phyloP scores from a whole-genome alignment of 2,329 filamentous ascomycete species.

The Aspergillus latus region DNA sequence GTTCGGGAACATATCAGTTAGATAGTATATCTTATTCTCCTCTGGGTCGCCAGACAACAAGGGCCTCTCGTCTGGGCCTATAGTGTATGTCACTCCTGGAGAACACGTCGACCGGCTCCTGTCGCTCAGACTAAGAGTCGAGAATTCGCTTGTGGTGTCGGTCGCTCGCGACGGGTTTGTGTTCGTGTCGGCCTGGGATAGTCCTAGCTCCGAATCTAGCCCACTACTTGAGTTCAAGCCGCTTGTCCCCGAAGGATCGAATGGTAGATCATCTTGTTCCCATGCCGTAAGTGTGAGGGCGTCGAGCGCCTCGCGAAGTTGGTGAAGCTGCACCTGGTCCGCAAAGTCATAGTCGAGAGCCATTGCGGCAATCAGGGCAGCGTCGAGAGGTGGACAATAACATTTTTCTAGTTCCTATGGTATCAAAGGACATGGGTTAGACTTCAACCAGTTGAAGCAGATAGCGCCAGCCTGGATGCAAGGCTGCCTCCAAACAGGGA shows the following conservation, averaged over 20 bases:
- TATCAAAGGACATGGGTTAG: background rate
- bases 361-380: constrained; percentile 74
- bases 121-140: constrained; percentile 35
- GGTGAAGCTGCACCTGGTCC: constrained; percentile 52
- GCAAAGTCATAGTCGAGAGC: constrained; percentile 69
- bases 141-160: constrained; percentile 51
- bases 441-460: background rate
- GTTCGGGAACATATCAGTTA: constrained; percentile 70
- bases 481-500: background rate
- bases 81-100: constrained; percentile 27
- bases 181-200: constrained; percentile 32
- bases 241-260: constrained; percentile 73
- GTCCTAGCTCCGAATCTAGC: background rate
- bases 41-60: constrained; percentile 35
- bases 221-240: constrained; percentile 38
- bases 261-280: constrained; percentile 64
- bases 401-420: constrained; percentile 57
- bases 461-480: no score
- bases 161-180: constrained; percentile 48
- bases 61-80: constrained; percentile 30
- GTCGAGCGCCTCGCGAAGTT: constrained; percentile 62
- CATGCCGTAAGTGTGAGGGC: constrained; percentile 67
- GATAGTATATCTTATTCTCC: constrained; percentile 62
- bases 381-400: constrained; percentile 73
- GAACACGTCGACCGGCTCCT: constrained; percentile 19